Evolutionary conservation across 2,329 filamentous ascomycete genomes (phyloP).

Genomic region (Thermoascus crustaceus): DNA sequence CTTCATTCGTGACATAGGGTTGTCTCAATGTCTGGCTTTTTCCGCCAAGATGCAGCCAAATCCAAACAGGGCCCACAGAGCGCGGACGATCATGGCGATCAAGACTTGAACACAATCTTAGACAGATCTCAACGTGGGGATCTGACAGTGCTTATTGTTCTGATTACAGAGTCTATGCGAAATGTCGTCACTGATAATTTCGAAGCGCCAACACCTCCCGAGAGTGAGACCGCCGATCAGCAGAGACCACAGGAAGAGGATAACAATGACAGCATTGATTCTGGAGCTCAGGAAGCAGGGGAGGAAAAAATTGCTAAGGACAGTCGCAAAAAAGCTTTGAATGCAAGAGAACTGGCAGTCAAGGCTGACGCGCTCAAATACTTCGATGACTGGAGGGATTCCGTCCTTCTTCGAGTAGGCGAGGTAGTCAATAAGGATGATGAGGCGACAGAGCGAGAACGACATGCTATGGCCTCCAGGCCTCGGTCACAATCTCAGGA

Average conservation of each 20-base stretch:
- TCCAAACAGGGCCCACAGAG: constrained; percentile 9
- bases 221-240: constrained; percentile 13
- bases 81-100: constrained; percentile 16
- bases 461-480: constrained; percentile 17
- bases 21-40: neutral
- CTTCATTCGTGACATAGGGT: too few species aligned
- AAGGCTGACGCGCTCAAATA: constrained; percentile 54
- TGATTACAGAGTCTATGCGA: constrained; percentile 35
- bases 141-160: constrained; percentile 34
- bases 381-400: constrained; percentile 73
- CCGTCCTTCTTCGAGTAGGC: constrained; percentile 60
- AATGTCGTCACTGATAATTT: constrained; percentile 30
- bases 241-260: constrained; percentile 20
- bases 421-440: constrained; percentile 55
- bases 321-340: constrained; percentile 16
- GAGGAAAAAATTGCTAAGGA: constrained; percentile 21
- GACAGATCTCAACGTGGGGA: constrained; percentile 35
- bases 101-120: constrained; percentile 36
- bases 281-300: constrained; percentile 24
- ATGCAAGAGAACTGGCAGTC: constrained; percentile 46
- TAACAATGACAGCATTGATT: constrained; percentile 13
- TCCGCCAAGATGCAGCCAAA: constrained; percentile 21
- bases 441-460: constrained; percentile 31
- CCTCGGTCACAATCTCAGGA: constrained; percentile 14
- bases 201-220: constrained; percentile 16